phyloP scores from a whole-genome alignment of 202 grass and related monocot genomes.

The Setaria viridis region DNA sequence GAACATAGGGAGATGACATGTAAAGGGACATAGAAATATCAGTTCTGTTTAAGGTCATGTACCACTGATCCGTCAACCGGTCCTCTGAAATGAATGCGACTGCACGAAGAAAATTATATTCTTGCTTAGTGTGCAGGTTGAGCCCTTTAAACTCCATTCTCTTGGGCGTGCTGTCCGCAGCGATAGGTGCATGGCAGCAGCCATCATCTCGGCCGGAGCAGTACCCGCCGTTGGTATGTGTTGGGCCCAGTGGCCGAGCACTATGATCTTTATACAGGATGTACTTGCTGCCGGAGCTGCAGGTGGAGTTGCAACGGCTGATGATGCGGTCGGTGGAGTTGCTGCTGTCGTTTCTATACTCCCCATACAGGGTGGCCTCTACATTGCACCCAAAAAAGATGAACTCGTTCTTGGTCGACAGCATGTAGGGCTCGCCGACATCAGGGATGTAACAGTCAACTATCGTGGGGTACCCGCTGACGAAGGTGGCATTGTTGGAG shows the following conservation, averaged over 20 bases:
- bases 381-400: background rate
- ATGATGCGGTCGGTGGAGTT: background rate
- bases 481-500: fast-evolving
- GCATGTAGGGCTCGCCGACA: background rate
- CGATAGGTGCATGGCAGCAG: background rate
- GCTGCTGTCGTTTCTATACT: background rate
- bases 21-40: fast-evolving
- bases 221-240: fast-evolving
- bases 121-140: too few relatives aligned
- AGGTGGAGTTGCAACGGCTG: background rate
- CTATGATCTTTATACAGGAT: background rate
- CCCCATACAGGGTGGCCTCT: background rate
- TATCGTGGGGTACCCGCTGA: fast-evolving
- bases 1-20: background rate
- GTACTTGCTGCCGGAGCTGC: too few relatives aligned
- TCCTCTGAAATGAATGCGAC: background rate
- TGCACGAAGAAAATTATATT: background rate
- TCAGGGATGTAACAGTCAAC: too few relatives aligned
- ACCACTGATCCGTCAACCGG: background rate
- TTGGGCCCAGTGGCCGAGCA: too few relatives aligned
- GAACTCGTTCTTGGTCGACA: background rate
- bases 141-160: background rate
- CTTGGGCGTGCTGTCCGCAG: background rate
- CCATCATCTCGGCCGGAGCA: background rate
- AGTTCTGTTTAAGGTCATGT: background rate